Percentiles rank a stretch among this genome's conserved stretches.
Evolutionary conservation across 345 rosid species (phyloP).

Genomic region (Pseudoturritis turrita): DNA sequence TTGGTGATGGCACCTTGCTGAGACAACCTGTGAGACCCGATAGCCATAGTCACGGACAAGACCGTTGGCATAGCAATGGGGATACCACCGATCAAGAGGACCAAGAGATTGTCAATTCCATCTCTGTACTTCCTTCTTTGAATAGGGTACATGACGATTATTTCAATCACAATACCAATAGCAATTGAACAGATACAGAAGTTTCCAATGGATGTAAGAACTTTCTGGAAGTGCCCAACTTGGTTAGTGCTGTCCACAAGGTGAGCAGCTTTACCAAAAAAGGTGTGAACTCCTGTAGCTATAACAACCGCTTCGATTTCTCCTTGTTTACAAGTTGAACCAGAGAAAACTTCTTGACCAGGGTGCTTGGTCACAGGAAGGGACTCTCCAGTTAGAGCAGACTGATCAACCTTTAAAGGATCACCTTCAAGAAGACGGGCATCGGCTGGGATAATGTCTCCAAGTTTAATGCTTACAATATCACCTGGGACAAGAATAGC

Average conservation of each 20-base stretch:
- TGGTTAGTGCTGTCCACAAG: constrained; percentile 44
- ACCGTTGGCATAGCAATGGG: constrained; percentile 99
- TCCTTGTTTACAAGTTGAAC: constrained; percentile 42
- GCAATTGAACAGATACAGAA: constrained; percentile 50
- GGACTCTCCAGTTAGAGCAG: constrained; percentile 88
- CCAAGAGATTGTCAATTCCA: constrained; percentile 78
- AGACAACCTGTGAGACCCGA: constrained; percentile 38
- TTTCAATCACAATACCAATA: constrained; percentile 40
- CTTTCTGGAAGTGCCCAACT: constrained; percentile 43
- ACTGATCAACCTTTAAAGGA: constrained; percentile 80
- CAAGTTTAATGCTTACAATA: constrained; percentile 58
- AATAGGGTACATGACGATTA: constrained; percentile 48
- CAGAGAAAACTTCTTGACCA: constrained; percentile 39
- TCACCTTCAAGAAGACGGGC: constrained; percentile 89
- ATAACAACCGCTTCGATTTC: constrained; percentile 40
- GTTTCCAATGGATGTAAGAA: constrained; percentile 51
- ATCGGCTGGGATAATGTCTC: constrained; percentile 89
- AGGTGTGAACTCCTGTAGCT: constrained; percentile 39
- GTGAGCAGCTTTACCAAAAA: constrained; percentile 41
- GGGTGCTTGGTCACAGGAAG: constrained; percentile 52
- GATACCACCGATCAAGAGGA: constrained; percentile 91
- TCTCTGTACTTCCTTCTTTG: constrained; percentile 49
- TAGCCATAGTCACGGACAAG: constrained; percentile 60
- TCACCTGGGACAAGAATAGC: constrained; percentile 41
- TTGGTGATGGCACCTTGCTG: constrained; percentile 43